A percentile compares a stretch with the other conserved stretches of the same genome.
These are phyloP conservation scores for Myxozyma nipponensis DNA, from an alignment of 805 yeast genomes.

Conservation along the genomic window DNA sequence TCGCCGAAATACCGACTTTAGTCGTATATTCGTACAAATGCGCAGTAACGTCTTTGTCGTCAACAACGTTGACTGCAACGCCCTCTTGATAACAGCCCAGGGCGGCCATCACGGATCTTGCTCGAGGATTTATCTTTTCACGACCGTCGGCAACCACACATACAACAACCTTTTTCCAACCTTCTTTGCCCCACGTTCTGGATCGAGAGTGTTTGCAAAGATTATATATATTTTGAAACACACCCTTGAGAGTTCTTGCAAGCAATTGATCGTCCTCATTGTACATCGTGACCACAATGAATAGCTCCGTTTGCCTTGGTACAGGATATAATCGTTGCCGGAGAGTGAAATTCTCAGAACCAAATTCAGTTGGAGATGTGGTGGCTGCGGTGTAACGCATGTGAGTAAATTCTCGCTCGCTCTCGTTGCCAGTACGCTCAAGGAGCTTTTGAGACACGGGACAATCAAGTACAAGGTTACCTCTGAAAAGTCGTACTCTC, in stretches of 20 bases:
- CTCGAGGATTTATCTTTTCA: conserved; percentile 69
- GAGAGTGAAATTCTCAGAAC: conserved; percentile 60
- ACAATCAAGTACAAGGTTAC: conserved; percentile 82
- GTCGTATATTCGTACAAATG: conserved; percentile 94
- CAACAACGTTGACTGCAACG: conserved; percentile 86
- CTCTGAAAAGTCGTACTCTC: conserved; percentile 57
- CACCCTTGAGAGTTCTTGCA: conserved; percentile 85
- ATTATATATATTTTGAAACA: conserved; percentile 79
- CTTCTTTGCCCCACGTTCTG: conserved; percentile 86
- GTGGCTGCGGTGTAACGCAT: conserved; percentile 95
- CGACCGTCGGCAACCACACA: conserved; percentile 91
- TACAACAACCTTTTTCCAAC: conserved; percentile 93
- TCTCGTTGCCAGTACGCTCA: conserved; percentile 38
- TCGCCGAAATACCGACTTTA: conserved; percentile 74
- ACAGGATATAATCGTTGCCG: conserved; percentile 75
- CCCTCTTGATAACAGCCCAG: conserved; percentile 94
- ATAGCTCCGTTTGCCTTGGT: conserved; percentile 78
- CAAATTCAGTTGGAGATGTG: conserved; percentile 77
- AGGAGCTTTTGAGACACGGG: conserved; percentile 74
- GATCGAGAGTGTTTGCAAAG: conserved; percentile 60
- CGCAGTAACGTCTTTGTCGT: conserved; percentile 72
- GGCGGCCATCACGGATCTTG: conserved; percentile 77
- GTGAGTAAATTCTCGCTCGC: conserved; percentile 65
- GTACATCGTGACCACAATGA: conserved; percentile 85
- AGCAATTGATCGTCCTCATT: conserved; percentile 80